These are phyloP conservation scores for Penicillium sp. DNA, from an alignment of 2,329 filamentous ascomycete species.

Conservation along the genomic window DNA sequence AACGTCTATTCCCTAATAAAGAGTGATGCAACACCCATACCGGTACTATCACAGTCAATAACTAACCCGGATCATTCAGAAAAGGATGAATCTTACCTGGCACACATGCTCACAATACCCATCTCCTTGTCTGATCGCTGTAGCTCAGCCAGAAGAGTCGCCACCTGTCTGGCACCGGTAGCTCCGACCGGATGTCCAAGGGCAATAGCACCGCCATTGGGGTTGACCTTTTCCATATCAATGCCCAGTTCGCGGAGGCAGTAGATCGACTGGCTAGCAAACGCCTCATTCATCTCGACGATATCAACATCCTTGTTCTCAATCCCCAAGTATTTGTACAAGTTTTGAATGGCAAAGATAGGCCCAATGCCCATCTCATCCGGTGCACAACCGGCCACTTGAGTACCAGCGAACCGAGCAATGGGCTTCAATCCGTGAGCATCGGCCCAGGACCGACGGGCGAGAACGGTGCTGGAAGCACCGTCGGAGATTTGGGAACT, in stretches of 20 bases:
- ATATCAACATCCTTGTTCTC: conserved; percentile 80
- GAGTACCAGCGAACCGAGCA: conserved; percentile 88
- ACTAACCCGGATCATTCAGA: neutral
- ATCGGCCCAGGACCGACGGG: conserved; percentile 86
- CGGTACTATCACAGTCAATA: conserved; percentile 21
- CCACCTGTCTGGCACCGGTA: conserved; percentile 82
- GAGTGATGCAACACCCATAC: conserved; percentile 31
- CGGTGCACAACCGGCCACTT: conserved; percentile 82
- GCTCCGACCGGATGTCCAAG: conserved; percentile 86
- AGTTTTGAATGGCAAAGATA: conserved; percentile 69
- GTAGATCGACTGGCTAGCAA: conserved; percentile 94
- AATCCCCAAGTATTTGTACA: conserved; percentile 75
- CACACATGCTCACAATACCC: conserved; percentile 85
- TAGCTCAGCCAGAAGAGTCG: conserved; percentile 84
- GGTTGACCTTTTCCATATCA: conserved; percentile 74
- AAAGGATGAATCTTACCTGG: conserved; percentile 55
- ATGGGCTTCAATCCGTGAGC: conserved; percentile 83
- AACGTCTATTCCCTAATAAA: conserved; percentile 27
- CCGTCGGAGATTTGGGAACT: conserved; percentile 46
- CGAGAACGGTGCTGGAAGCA: conserved; percentile 78
- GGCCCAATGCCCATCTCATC: conserved; percentile 86
- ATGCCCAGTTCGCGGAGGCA: conserved; percentile 69
- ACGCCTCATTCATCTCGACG: conserved; percentile 92
- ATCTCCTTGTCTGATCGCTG: conserved; percentile 83
- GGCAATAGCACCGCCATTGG: conserved; percentile 88